Evolutionary conservation across 192 early-diverging fungal species (phyloP).

Genomic region (Backusella psychrophila): DNA sequence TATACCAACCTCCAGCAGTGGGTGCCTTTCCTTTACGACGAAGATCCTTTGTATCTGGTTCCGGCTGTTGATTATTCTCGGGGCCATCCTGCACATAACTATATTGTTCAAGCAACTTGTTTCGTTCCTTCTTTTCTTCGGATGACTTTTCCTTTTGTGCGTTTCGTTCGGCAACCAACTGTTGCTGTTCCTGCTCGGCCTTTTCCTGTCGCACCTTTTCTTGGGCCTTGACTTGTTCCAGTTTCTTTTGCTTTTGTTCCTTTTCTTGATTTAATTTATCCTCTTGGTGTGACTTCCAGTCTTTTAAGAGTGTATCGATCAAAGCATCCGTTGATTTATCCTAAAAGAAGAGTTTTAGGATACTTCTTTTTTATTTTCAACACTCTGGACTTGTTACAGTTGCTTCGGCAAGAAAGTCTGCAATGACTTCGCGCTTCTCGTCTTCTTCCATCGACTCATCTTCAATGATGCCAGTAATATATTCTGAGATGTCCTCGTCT

Average conservation of each 20-base stretch:
- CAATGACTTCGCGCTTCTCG: slow-evolving; percentile 67
- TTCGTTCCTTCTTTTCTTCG: slow-evolving; percentile 49
- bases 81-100: slow-evolving; percentile 61
- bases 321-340: slow-evolving; percentile 44
- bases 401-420: slow-evolving; percentile 63
- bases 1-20: background rate
- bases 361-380: background rate
- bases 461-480: slow-evolving; percentile 61
- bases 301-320: slow-evolving; percentile 42
- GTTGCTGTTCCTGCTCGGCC: slow-evolving; percentile 1
- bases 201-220: slow-evolving; percentile 13
- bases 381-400: slow-evolving; percentile 25
- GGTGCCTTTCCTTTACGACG: background rate
- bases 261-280: slow-evolving; percentile 35
- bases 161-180: background rate
- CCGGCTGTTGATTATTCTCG: slow-evolving; percentile 29
- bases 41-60: background rate
- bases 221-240: slow-evolving; percentile 12
- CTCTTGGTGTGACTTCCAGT: slow-evolving; percentile 42
- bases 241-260: slow-evolving; percentile 30
- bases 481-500: slow-evolving; percentile 50
- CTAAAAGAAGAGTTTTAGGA: background rate
- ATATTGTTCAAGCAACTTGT: slow-evolving; percentile 55
- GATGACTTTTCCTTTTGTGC: background rate
- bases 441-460: slow-evolving; percentile 64